Evolutionary conservation across 1,284 basidiomycete species (phyloP).

Genomic region (Testicularia cyperi): DNA sequence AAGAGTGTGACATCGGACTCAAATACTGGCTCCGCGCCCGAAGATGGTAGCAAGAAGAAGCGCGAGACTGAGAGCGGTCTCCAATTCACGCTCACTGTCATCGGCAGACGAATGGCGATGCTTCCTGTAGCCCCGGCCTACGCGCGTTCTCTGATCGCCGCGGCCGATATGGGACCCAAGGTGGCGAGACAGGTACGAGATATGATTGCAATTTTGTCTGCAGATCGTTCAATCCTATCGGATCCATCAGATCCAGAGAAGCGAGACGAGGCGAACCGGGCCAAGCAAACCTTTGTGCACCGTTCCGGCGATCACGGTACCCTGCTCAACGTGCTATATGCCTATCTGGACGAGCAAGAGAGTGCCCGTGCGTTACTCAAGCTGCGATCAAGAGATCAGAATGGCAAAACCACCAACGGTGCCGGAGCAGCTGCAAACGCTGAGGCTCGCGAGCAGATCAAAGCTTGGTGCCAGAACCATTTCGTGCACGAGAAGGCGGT

Average conservation of each 20-base stretch:
- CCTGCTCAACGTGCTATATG: conserved; percentile 54
- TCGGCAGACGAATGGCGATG: conserved; percentile 49
- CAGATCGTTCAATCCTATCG: conserved; percentile 44
- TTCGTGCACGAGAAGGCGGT: conserved; percentile 49
- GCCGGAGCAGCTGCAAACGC: not conserved
- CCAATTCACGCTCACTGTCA: conserved; percentile 47
- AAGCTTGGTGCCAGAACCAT: conserved; percentile 53
- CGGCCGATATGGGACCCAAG: conserved; percentile 31
- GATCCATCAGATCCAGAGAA: conserved; percentile 42
- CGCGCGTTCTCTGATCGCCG: conserved; percentile 50
- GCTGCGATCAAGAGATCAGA: conserved; percentile 4
- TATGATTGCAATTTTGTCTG: conserved; percentile 54
- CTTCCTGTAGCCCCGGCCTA: conserved; percentile 52
- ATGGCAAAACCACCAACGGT: not conserved
- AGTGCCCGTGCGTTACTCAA: conserved; percentile 4
- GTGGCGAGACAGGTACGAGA: conserved; percentile 49
- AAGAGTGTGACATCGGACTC: conserved; percentile 1
- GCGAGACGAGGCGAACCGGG: conserved; percentile 58
- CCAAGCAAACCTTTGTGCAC: conserved; percentile 56
- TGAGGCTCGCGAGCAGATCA: conserved; percentile 61
- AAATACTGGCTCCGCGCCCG: not conserved
- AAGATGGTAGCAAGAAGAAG: conserved; percentile 6
- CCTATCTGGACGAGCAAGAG: conserved; percentile 42
- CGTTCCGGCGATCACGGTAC: conserved; percentile 54
- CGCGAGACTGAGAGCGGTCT: no score